Evolutionary conservation across 225 moss, liverwort and hornwort genomes (phyloP).

Genomic region (Straminergon stramineum): DNA sequence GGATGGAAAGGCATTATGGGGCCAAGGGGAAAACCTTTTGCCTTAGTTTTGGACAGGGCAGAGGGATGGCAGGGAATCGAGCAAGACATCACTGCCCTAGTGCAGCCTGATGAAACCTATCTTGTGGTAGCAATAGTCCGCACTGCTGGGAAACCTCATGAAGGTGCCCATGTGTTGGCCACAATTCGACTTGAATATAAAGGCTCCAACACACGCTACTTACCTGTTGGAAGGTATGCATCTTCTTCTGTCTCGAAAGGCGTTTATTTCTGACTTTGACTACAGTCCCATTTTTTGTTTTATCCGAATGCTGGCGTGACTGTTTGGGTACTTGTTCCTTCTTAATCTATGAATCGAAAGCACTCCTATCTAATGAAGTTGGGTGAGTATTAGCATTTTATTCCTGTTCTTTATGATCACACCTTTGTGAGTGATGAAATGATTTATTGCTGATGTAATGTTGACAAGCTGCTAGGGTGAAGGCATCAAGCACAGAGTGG

Average conservation of each 20-base stretch:
- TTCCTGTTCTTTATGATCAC: background rate
- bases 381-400: background rate
- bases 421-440: background rate
- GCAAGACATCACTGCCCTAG: constrained; percentile 37
- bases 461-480: constrained; percentile 30
- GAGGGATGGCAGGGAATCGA: constrained; percentile 51
- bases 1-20: constrained; percentile 46
- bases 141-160: constrained; percentile 31
- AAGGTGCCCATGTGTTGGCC: constrained; percentile 40
- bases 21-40: constrained; percentile 33
- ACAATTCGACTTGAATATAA: constrained; percentile 41
- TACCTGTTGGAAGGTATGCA: constrained; percentile 39
- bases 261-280: background rate
- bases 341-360: background rate
- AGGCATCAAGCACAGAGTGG: constrained; percentile 61
- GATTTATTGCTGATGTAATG: background rate
- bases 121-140: constrained; percentile 29
- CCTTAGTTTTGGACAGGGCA: constrained; percentile 38
- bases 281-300: background rate
- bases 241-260: background rate
- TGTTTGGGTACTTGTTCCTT: background rate
- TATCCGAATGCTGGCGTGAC: background rate
- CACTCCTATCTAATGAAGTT: background rate
- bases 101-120: constrained; percentile 34
- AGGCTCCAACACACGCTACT: constrained; percentile 17